A percentile compares a stretch with the other conserved stretches of the same genome.
These are phyloP conservation scores for Pythium phragmiticola DNA, from an alignment of 352 stramenopile species.

Conservation along the genomic window DNA sequence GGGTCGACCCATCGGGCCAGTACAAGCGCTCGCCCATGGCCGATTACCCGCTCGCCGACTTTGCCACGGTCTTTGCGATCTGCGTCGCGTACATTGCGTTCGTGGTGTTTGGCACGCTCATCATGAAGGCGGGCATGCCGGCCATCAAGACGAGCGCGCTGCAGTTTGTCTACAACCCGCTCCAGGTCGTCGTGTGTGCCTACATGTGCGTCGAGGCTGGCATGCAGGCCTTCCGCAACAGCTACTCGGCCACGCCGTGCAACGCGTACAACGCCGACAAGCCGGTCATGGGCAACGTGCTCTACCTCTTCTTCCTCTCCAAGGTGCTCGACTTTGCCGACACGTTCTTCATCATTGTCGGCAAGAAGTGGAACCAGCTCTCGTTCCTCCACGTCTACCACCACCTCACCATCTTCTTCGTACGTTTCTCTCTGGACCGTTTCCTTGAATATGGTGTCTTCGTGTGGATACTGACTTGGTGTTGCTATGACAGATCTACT, in stretches of 20 bases:
- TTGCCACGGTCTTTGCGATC: constrained; percentile 54
- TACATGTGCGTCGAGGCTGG: constrained; percentile 96
- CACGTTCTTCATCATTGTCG: constrained; percentile 98
- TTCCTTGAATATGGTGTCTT: constrained; percentile 16
- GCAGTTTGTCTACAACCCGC: constrained; percentile 97
- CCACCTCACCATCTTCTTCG: constrained; percentile 90
- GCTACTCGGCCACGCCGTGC: constrained; percentile 91
- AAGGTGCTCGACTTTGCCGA: constrained; percentile 94
- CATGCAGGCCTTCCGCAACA: constrained; percentile 91
- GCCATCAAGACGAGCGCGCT: constrained; percentile 76
- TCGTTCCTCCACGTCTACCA: constrained; percentile 96
- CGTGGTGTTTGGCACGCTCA: constrained; percentile 58
- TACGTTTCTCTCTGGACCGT: constrained; percentile 43
- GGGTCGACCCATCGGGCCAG: constrained; percentile 10
- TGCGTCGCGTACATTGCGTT: constrained; percentile 67
- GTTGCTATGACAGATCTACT: constrained; percentile 69
- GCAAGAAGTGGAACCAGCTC: constrained; percentile 95
- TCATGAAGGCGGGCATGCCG: constrained; percentile 76
- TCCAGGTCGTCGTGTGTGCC: constrained; percentile 94
- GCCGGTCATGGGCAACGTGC: constrained; percentile 92
- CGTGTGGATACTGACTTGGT: constrained; percentile 1
- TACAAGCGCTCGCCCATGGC: constrained; percentile 68
- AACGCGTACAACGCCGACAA: constrained; percentile 88
- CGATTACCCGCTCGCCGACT: constrained; percentile 62
- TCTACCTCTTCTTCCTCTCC: constrained; percentile 99